Evolutionary conservation across 345 rosid species (phyloP), one percentile per base, ranked within the genome.

Genomic region (Melastoma malabathricum): DNA sequence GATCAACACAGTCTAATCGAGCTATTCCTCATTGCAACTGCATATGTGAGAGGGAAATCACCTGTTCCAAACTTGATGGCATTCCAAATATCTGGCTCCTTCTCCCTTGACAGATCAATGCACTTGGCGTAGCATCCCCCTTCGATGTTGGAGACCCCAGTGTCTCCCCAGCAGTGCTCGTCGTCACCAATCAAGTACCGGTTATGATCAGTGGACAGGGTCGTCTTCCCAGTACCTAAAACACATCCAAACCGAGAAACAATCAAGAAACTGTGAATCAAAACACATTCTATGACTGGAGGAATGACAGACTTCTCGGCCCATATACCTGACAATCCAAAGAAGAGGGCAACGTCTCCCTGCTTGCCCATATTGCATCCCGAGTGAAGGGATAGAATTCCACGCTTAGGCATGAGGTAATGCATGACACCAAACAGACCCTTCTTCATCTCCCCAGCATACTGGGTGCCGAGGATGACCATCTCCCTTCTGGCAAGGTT

Each of bases 371-470:
- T 84, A 72, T 90, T 90, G 92, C 93, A 86, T 43, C 98, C 98
- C 64, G 98, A 90, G 59, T 90, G 96, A 43, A 90, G 74, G 56
- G 98, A 86, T 62, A 90, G 93, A 64, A 90, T 84, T 23, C 72
- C 83, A 64, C 94, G 96, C 80, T 78, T 86, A 71, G 96, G 98
- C 98, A 90, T 90, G 76, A 90, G 93, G 81, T 86, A 86, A 71
- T 90, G 96, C 96, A 90, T 90, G 41, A 90, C 92, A 68, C 98
- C 56, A 80, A 90, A 90, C 50, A 90, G 94, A 57, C 98, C 98
- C 68, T 90, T 90, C 87, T 86, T 90, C 98, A 90, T 90, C 72
- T 92, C 98, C 67, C 98, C 98, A 27, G 98, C 96, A 63, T 92
- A 92, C 58, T 87, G 98, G 22, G 98, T 86, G 54, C 98, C 94